Evolutionary conservation across 163 green algal genomes (phyloP).

Genomic region (Scenedesmus sp.): DNA sequence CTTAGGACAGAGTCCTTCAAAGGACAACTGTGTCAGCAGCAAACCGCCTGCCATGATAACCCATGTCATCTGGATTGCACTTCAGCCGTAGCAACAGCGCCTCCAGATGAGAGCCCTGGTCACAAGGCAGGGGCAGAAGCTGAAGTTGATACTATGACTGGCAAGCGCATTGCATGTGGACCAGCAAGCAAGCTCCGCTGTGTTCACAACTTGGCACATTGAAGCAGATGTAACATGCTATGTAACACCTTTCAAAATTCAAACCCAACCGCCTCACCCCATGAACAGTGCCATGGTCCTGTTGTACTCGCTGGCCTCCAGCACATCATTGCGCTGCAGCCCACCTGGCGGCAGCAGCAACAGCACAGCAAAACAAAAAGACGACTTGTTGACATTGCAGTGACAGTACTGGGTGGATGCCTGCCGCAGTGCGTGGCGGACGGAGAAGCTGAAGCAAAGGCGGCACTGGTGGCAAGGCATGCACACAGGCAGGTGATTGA

Average conservation of each 20-base stretch:
- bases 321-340: conserved; percentile 33
- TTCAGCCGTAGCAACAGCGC: not conserved
- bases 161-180: not conserved
- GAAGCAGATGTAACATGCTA: too few species aligned
- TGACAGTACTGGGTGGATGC: too few species aligned
- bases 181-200: not conserved
- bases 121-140: not conserved
- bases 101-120: not conserved
- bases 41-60: too few species aligned
- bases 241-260: not conserved
- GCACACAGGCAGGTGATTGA: too few species aligned
- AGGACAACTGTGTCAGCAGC: too few species aligned
- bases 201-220: not conserved
- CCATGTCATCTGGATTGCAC: not conserved
- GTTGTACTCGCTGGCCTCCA: conserved; percentile 21
- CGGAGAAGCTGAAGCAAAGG: too few species aligned
- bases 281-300: conserved; percentile 35
- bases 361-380: not conserved
- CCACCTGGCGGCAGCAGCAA: not conserved
- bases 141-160: not conserved
- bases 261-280: not conserved
- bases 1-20: too few species aligned
- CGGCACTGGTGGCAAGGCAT: too few species aligned
- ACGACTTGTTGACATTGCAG: not conserved
- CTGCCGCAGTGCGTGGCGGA: too few species aligned